These are phyloP conservation scores for Cydonia oblonga DNA, from an alignment of 331 rosid species.

Conservation along the genomic window DNA sequence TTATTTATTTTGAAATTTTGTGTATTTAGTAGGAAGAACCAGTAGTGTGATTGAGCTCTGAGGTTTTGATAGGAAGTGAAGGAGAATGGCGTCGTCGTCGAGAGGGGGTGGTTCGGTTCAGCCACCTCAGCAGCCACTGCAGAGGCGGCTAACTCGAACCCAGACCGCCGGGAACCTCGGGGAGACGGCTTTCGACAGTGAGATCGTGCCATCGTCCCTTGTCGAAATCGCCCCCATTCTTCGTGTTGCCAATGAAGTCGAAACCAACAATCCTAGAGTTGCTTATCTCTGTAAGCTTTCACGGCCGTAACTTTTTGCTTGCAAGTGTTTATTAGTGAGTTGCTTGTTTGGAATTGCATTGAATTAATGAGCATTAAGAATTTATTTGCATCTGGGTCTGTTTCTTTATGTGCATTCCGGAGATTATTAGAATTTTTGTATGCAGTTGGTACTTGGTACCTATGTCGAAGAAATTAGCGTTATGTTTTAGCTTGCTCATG, in stretches of 20 bases:
- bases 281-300: constrained; percentile 93
- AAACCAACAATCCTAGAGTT: constrained; percentile 80
- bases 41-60: not conserved
- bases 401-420: not conserved
- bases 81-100: constrained; percentile 60
- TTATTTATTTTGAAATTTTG: not conserved
- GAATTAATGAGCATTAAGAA: not conserved
- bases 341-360: not conserved
- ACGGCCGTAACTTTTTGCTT: too few species aligned
- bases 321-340: too few species aligned
- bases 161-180: constrained; percentile 91
- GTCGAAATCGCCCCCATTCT: constrained; percentile 88
- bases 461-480: too few species aligned
- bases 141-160: constrained; percentile 65
- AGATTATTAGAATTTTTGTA: not conserved
- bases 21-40: not conserved
- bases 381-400: not conserved
- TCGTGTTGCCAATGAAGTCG: constrained; percentile 95
- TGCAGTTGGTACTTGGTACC: not conserved
- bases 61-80: constrained; percentile 10
- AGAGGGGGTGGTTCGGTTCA: constrained; percentile 42
- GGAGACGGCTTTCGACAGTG: constrained; percentile 77
- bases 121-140: constrained; percentile 29
- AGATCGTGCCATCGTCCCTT: constrained; percentile 85
- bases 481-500: not conserved